These are phyloP conservation scores for Cystofilobasidium macerans DNA, from an alignment of 768 basidiomycete genomes.

Conservation along the genomic window DNA sequence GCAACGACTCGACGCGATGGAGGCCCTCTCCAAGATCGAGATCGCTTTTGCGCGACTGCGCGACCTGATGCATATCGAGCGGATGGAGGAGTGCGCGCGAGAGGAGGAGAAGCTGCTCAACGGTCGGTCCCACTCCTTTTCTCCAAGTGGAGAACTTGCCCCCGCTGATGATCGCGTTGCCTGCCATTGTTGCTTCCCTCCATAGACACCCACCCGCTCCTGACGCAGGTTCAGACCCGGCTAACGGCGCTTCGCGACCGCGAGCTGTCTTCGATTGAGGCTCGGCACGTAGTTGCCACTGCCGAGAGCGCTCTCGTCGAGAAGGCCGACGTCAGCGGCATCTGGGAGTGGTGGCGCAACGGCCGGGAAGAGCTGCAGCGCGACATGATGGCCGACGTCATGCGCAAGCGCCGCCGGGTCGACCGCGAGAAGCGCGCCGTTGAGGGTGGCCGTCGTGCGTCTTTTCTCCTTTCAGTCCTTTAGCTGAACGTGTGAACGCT, in stretches of 20 bases:
- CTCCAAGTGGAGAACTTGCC: neutral
- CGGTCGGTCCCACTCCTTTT: conserved; percentile 44
- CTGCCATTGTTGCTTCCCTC: conserved; percentile 11
- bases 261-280: conserved; percentile 66
- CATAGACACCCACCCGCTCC: conserved; percentile 72
- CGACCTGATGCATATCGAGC: conserved; percentile 81
- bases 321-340: conserved; percentile 58
- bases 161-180: conserved; percentile 3
- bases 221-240: conserved; percentile 67
- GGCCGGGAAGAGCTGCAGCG: conserved; percentile 68
- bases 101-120: conserved; percentile 71
- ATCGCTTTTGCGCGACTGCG: conserved; percentile 80
- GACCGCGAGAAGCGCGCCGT: conserved; percentile 72
- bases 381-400: conserved; percentile 80
- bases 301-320: conserved; percentile 53
- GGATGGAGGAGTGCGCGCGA: conserved; percentile 80
- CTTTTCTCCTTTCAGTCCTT: neutral
- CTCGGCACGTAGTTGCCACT: conserved; percentile 58
- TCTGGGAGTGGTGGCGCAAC: conserved; percentile 85
- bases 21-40: conserved; percentile 77
- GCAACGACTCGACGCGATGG: conserved; percentile 60
- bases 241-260: conserved; percentile 67
- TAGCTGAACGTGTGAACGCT: neutral
- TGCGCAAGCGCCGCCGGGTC: conserved; percentile 67
- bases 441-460: conserved; percentile 60